phyloP scores from a whole-genome alignment of 2,329 filamentous ascomycete genomes.

The Clonostachys rosea region DNA sequence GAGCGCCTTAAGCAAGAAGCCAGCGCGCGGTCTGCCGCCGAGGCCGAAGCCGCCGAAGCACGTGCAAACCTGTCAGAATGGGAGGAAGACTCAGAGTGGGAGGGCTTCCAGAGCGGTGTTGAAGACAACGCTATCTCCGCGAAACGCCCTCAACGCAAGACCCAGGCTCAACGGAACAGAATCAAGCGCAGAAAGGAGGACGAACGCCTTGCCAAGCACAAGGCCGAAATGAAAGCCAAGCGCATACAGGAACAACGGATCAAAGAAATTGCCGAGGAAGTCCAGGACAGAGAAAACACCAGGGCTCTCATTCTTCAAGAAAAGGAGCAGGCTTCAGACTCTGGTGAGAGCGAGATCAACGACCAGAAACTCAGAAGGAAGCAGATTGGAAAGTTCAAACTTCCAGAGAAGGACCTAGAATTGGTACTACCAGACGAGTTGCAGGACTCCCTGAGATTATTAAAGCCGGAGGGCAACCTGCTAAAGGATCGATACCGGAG shows the following conservation, averaged over 20 bases:
- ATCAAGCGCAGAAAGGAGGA: constrained; percentile 85
- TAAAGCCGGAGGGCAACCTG: constrained; percentile 95
- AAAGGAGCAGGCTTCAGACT: constrained; percentile 26
- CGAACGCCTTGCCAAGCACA: constrained; percentile 71
- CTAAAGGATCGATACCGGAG: constrained; percentile 89
- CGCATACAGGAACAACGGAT: constrained; percentile 68
- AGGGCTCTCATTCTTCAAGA: constrained; percentile 36
- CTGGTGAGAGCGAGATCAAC: constrained; percentile 49
- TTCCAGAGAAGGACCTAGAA: constrained; percentile 78
- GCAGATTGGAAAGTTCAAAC: constrained; percentile 66
- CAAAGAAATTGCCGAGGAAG: constrained; percentile 63
- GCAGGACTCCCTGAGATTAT: constrained; percentile 71
- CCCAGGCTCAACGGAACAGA: constrained; percentile 79
- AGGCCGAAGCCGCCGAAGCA: constrained; percentile 69
- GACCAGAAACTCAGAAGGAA: constrained; percentile 63
- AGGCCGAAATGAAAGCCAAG: constrained; percentile 68
- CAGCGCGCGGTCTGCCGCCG: constrained; percentile 63
- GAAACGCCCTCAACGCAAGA: constrained; percentile 82
- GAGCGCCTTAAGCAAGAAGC: constrained; percentile 66
- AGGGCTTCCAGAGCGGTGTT: constrained; percentile 78
- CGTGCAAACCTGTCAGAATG: constrained; percentile 62
- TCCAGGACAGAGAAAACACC: constrained; percentile 51
- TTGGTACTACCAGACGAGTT: constrained; percentile 79
- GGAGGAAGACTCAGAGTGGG: constrained; percentile 91
- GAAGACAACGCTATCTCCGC: constrained; percentile 51